Evolutionary conservation across 2,329 filamentous ascomycete genomes (phyloP).

Genomic region (Fusarium duplospermum): DNA sequence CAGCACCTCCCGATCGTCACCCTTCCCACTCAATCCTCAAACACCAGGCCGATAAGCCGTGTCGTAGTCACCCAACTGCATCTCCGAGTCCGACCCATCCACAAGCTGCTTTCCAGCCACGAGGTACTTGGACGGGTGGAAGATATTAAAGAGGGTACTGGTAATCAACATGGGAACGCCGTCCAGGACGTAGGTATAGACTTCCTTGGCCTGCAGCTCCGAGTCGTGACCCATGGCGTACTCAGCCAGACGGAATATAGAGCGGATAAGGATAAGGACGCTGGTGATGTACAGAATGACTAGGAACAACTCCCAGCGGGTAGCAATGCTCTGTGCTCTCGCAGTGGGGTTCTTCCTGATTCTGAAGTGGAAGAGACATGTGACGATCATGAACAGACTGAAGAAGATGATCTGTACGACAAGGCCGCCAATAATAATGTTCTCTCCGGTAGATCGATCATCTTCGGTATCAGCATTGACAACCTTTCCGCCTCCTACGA

Average conservation of each 20-base stretch:
- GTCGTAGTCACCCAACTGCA: not conserved
- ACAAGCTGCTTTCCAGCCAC: not conserved
- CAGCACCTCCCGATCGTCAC: too few relatives aligned
- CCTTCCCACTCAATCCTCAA: not conserved
- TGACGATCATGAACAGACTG: constrained; percentile 59
- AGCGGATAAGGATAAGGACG: constrained; percentile 51
- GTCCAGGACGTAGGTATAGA: constrained; percentile 48
- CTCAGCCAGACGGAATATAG: constrained; percentile 53
- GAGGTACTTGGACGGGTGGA: not conserved
- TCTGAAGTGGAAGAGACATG: constrained; percentile 38
- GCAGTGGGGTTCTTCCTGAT: not conserved
- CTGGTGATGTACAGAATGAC: constrained; percentile 26
- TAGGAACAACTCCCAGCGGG: constrained; percentile 41
- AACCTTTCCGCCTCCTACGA: constrained; percentile 16
- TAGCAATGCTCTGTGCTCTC: not conserved
- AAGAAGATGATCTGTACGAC: constrained; percentile 66
- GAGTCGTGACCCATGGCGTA: constrained; percentile 47
- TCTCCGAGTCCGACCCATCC: not conserved
- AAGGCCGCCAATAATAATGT: constrained; percentile 62
- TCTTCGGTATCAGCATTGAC: constrained; percentile 31
- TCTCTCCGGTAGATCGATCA: constrained; percentile 47
- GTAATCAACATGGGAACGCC: constrained; percentile 43
- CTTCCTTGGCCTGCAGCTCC: constrained; percentile 47
- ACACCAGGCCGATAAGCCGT: not conserved
- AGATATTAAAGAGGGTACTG: not conserved